phyloP scores from a whole-genome alignment of 2,329 filamentous ascomycete genomes.

The Microsporum ferrugineum region DNA sequence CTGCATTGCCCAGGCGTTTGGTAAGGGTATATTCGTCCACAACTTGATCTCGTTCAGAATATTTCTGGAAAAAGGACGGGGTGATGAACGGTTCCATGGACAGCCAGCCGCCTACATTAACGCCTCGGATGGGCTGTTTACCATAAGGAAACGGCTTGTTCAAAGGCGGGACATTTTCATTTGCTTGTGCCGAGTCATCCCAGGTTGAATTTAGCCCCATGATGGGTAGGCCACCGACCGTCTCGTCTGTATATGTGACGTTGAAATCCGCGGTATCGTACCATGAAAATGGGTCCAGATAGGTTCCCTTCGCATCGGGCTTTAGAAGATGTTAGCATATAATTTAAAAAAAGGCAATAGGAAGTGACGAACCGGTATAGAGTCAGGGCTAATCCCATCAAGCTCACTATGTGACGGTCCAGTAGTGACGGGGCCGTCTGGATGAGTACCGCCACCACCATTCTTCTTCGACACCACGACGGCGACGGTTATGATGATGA shows the following conservation, averaged over 20 bases:
- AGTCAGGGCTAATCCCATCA: conserved; percentile 42
- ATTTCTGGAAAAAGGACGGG: conserved; percentile 72
- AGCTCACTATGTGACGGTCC: conserved; percentile 37
- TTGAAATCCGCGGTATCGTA: conserved; percentile 86
- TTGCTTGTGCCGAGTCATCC: conserved; percentile 71
- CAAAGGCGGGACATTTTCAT: conserved; percentile 67
- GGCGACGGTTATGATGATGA: conserved; percentile 57
- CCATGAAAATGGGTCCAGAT: conserved; percentile 85
- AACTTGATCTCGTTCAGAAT: conserved; percentile 49
- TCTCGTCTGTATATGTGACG: conserved; percentile 76
- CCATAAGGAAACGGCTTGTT: conserved; percentile 69
- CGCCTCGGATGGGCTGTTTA: conserved; percentile 68
- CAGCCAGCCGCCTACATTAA: conserved; percentile 91
- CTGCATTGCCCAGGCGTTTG: conserved; percentile 53
- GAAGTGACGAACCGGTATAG: conserved; percentile 44
- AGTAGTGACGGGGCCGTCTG: conserved; percentile 19
- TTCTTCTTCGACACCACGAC: conserved; percentile 57
- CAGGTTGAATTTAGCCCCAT: conserved; percentile 80
- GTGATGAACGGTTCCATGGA: conserved; percentile 91
- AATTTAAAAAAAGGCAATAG: background rate
- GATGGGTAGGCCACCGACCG: conserved; percentile 73
- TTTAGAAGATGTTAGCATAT: conserved; percentile 16
- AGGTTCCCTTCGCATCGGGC: conserved; percentile 56
- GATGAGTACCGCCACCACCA: conserved; percentile 19
- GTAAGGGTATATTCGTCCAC: conserved; percentile 83